These are phyloP conservation scores for Taphrina communis DNA, from an alignment of 1,139 yeast species.

Conservation along the genomic window DNA sequence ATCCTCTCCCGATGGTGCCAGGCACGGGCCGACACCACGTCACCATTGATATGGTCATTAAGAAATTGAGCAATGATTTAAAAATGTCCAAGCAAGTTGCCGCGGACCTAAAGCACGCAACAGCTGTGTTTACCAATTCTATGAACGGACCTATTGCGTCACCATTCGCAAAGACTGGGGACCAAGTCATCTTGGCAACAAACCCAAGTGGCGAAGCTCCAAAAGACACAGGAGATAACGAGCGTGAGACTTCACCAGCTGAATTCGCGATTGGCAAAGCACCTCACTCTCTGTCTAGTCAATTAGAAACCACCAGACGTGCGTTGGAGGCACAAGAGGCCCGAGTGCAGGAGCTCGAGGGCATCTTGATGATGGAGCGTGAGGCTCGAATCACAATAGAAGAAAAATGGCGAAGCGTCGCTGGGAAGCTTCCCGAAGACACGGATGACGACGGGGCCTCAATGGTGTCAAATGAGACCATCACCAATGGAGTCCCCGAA, in stretches of 20 bases:
- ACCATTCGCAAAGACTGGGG: conserved; percentile 6
- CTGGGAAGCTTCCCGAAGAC: not conserved
- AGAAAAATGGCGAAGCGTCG: conserved; percentile 4
- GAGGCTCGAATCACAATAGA: conserved; percentile 29
- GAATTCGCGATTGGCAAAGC: not conserved
- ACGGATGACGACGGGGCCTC: conserved; percentile 3
- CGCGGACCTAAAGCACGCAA: conserved; percentile 42
- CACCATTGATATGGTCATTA: conserved; percentile 38
- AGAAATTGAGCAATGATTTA: conserved; percentile 37
- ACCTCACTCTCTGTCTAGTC: conserved; percentile 23
- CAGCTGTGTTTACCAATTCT: conserved; percentile 14
- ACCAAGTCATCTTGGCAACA: not conserved
- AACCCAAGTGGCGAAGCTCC: not conserved
- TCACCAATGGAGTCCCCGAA: not conserved
- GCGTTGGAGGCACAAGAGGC: conserved; percentile 32
- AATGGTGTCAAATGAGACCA: not conserved
- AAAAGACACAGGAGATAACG: not conserved
- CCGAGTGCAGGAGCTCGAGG: conserved; percentile 26
- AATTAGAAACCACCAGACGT: conserved; percentile 15
- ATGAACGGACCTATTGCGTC: not conserved
- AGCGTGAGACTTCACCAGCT: not conserved
- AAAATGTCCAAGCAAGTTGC: conserved; percentile 38
- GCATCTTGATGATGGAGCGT: conserved; percentile 20
- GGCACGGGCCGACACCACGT: conserved; percentile 36
- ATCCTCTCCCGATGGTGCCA: not conserved